These are phyloP conservation scores for Globisporangium rhizosaccharum DNA, from an alignment of 352 stramenopile genomes.

Conservation along the genomic window DNA sequence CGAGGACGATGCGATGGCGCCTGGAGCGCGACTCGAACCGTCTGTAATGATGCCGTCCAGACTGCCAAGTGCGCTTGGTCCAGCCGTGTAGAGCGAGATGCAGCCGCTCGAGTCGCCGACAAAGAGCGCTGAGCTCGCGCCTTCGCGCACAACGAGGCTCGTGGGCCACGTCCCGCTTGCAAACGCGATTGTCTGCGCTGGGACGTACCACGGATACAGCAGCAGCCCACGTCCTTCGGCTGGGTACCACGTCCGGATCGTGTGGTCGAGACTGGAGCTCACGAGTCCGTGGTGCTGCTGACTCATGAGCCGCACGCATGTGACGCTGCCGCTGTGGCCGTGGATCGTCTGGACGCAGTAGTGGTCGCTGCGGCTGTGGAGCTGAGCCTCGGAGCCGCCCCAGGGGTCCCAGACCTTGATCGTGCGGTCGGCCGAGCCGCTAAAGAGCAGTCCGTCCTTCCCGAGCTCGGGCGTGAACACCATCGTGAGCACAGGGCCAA, in stretches of 20 bases:
- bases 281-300: constrained; percentile 49
- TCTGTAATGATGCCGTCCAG: constrained; percentile 9
- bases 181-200: constrained; percentile 46
- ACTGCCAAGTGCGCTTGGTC: constrained; percentile 4
- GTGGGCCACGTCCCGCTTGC: constrained; percentile 54
- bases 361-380: constrained; percentile 26
- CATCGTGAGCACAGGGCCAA: constrained; percentile 42
- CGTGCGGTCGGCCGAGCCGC: constrained; percentile 51
- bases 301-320: constrained; percentile 34
- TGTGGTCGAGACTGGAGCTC: constrained; percentile 65
- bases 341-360: constrained; percentile 64
- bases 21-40: not conserved
- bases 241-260: constrained; percentile 63
- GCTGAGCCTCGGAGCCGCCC: constrained; percentile 29
- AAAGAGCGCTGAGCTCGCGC: constrained; percentile 43
- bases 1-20: not conserved
- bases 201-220: constrained; percentile 65
- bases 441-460: constrained; percentile 55
- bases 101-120: constrained; percentile 55
- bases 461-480: constrained; percentile 37
- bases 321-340: constrained; percentile 49
- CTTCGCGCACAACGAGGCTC: constrained; percentile 40
- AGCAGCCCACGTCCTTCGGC: constrained; percentile 48
- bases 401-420: constrained; percentile 77
- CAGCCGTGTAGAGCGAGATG: constrained; percentile 51